A percentile compares a stretch with the other conserved stretches of the same genome.
Conservation (phyloP, 164 flowering plant genomes). For the Annona squamosa region DNA sequence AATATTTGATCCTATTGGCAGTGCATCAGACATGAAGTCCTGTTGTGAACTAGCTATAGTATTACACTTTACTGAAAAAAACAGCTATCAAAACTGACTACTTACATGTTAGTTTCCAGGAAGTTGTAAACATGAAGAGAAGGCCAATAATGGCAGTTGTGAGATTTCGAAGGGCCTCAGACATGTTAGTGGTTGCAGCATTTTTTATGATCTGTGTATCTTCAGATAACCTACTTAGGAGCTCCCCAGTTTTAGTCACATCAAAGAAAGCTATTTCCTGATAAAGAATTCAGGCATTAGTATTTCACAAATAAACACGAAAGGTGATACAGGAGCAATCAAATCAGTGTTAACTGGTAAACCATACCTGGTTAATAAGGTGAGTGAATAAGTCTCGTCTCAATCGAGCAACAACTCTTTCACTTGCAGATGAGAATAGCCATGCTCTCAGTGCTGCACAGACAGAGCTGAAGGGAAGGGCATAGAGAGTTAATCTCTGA, state of each 20-base stretch:
- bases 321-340: background rate
- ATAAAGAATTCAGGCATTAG: conserved; percentile 5
- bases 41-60: background rate
- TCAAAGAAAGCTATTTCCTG: conserved; percentile 91
- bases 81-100: background rate
- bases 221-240: conserved; percentile 91
- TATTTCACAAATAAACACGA: background rate
- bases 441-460: conserved; percentile 85
- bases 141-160: conserved; percentile 79
- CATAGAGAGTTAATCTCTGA: background rate
- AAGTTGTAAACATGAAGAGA: conserved; percentile 84
- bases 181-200: conserved; percentile 96
- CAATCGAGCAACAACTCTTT: conserved; percentile 90
- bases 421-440: conserved; percentile 93
- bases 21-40: too few relatives aligned
- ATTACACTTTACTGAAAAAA: background rate
- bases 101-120: conserved; percentile 94
- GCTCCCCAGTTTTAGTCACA: conserved; percentile 94
- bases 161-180: conserved; percentile 80
- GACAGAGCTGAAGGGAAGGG: conserved; percentile 45
- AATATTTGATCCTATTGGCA: too few relatives aligned
- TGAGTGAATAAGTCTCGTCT: conserved; percentile 79
- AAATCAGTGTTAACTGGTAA: background rate
- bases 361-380: conserved; percentile 65
- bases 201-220: conserved; percentile 95